phyloP scores from a whole-genome alignment of 2,329 filamentous ascomycete genomes.

The Colletotrichum phormii region DNA sequence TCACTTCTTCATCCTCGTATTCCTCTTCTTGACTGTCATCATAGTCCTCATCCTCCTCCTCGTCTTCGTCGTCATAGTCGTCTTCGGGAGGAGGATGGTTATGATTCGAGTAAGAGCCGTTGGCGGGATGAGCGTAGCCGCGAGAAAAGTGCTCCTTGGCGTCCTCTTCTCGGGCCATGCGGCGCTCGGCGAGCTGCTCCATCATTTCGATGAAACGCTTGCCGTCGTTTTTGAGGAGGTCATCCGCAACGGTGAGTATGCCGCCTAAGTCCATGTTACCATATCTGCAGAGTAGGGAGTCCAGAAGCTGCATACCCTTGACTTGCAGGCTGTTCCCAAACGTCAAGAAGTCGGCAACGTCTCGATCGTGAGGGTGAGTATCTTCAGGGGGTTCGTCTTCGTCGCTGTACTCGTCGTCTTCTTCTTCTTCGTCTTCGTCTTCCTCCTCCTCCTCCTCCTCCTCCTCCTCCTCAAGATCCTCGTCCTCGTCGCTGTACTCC shows the following conservation, averaged over 20 bases:
- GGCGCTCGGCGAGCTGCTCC: conserved; percentile 96
- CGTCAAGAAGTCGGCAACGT: conserved; percentile 89
- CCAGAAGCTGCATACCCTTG: conserved; percentile 73
- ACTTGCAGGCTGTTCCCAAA: conserved; percentile 98
- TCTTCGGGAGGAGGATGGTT: conserved; percentile 83
- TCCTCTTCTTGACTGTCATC: conserved; percentile 68
- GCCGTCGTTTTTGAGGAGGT: conserved; percentile 97
- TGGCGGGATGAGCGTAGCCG: conserved; percentile 66
- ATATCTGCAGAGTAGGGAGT: conserved; percentile 56
- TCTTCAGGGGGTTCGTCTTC: conserved; percentile 77
- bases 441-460: conserved; percentile 67
- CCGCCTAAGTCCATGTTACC: conserved; percentile 77
- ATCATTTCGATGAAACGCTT: conserved; percentile 99
- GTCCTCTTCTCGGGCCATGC: conserved; percentile 97
- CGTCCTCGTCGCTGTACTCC: conserved; percentile 65
- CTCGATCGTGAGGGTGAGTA: conserved; percentile 73
- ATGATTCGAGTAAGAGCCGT: conserved; percentile 73
- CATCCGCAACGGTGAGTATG: conserved; percentile 98
- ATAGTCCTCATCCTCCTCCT: conserved; percentile 64
- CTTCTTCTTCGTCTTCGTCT: conserved; percentile 68
- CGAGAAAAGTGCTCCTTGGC: conserved; percentile 75
- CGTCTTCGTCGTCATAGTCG: conserved; percentile 77
- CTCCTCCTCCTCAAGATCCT: conserved; percentile 62
- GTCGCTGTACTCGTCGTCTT: conserved; percentile 62
- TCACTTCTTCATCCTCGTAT: conserved; percentile 68